phyloP scores from a whole-genome alignment of 129 eudicot genomes.

The Gnaphalium uliginosum region DNA sequence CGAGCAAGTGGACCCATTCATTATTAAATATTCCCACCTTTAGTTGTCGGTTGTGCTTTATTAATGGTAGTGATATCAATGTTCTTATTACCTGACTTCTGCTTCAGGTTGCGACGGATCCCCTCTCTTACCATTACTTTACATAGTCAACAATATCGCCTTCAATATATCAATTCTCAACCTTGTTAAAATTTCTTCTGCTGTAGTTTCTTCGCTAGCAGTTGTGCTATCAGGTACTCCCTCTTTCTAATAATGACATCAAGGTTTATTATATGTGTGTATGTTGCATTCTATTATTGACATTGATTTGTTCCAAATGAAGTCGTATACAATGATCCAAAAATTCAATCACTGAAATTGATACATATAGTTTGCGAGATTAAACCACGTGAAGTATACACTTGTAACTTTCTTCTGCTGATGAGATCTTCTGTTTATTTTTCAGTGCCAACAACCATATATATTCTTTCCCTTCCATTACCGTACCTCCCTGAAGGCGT shows the following conservation, averaged over 20 bases:
- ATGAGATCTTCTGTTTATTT: conserved; percentile 11
- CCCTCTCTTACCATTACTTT: conserved; percentile 76
- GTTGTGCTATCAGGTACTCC: conserved; percentile 68
- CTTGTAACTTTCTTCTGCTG: background rate
- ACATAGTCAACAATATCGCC: conserved; percentile 66
- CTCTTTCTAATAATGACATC: conserved; percentile 15
- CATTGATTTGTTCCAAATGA: background rate
- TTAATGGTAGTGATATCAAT: background rate
- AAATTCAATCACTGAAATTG: background rate
- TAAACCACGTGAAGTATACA: background rate
- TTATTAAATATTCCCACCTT: background rate
- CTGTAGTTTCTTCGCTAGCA: conserved; percentile 83
- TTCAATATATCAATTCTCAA: conserved; percentile 81
- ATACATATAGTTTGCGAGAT: background rate
- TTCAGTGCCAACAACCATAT: conserved; percentile 84
- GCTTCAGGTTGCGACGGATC: conserved; percentile 87
- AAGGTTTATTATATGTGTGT: background rate
- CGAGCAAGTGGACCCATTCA: background rate
- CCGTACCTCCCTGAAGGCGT: conserved; percentile 78
- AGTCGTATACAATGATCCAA: background rate
- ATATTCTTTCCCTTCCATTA: conserved; percentile 73
- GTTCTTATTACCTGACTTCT: conserved; percentile 15
- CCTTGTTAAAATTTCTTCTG: conserved; percentile 73
- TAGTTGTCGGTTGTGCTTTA: background rate
- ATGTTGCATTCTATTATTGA: background rate